Conservation (phyloP, 2,329 filamentous ascomycete genomes). For the Monosporascus sp. region DNA sequence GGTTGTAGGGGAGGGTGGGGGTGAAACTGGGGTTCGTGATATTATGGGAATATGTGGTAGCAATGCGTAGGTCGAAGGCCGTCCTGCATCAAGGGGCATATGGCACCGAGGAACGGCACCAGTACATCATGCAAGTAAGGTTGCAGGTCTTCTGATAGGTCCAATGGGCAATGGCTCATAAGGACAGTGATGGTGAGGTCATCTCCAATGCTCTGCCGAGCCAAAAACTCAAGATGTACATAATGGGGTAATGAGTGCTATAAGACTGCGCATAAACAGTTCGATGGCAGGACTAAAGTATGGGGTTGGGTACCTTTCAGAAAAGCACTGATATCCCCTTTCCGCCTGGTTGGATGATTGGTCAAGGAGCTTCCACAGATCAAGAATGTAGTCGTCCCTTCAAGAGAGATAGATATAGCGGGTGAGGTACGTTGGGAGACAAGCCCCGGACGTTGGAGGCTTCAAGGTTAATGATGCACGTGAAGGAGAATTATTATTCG, state of each 20-base stretch:
- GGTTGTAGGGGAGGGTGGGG: background rate
- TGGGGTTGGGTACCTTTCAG: background rate
- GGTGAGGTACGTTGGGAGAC: background rate
- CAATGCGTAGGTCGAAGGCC: background rate
- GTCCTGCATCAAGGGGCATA: background rate
- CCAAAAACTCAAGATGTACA: background rate
- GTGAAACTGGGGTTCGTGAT: background rate
- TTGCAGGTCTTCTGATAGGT: background rate
- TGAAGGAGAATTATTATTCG: background rate
- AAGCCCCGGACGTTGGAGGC: background rate
- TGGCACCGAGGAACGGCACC: background rate
- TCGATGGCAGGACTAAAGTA: background rate
- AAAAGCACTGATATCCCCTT: no score
- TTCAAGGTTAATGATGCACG: background rate
- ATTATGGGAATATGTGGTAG: background rate
- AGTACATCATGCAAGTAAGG: background rate
- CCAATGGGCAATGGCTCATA: background rate
- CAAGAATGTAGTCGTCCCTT: background rate
- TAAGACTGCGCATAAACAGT: background rate
- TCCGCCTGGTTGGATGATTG: no score
- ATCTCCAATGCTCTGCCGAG: background rate
- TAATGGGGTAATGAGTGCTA: background rate
- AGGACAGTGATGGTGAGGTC: background rate
- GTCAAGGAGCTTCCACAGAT: background rate
- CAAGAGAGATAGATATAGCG: background rate